Evolutionary conservation across 1,284 basidiomycete species (phyloP), one percentile per base, ranked within the genome.

Genomic region (Cryptococcus sp.): DNA sequence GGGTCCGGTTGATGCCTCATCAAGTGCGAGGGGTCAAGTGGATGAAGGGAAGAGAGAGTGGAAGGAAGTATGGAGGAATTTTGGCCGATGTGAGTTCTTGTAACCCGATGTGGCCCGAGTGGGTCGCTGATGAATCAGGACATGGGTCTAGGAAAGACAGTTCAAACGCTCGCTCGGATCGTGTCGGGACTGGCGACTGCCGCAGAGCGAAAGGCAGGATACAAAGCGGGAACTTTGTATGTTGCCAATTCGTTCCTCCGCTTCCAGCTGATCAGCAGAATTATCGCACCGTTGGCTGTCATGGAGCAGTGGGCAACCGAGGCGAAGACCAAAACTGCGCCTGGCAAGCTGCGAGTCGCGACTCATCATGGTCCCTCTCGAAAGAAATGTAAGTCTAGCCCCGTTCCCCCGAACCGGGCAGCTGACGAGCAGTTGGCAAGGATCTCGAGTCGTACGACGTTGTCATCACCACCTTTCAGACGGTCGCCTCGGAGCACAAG

Each of bases 231-330:
- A n/a, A 92, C 88, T 1, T 74, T 92, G 88, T 90, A 64, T 50
- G 84, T 75, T n/a, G 6, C 7, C 24, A 10, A 3, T 12, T 46
- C 28, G 28, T 34, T 7, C 2, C 23, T 31, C 3, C 23, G 11
- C 28, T 49, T 16, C 47, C 48, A n/a, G 38, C 49, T 44, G 21
- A 50, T 22, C 9, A 32, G 11, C 57, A 91, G 87, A 11, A 85
- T 92, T 31, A 74, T 92, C 21, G 86, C 84, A 49, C 89, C 89
- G 1, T 78, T 91, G 25, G 83, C 88, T 6, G 80, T 98, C 18
- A 84, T 97, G 53, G 80, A 81, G 16, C 94, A 98, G 68, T 98
- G 94, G 94, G 86, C 85, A 18, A 77, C 80, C 4, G 94, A 98
- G 68, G 82, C 89, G 34, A 73, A 79, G 48, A 86, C 84, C 52